These are phyloP conservation scores for Cladosporium oxysporum DNA, from an alignment of 2,329 filamentous ascomycete genomes.

Conservation along the genomic window DNA sequence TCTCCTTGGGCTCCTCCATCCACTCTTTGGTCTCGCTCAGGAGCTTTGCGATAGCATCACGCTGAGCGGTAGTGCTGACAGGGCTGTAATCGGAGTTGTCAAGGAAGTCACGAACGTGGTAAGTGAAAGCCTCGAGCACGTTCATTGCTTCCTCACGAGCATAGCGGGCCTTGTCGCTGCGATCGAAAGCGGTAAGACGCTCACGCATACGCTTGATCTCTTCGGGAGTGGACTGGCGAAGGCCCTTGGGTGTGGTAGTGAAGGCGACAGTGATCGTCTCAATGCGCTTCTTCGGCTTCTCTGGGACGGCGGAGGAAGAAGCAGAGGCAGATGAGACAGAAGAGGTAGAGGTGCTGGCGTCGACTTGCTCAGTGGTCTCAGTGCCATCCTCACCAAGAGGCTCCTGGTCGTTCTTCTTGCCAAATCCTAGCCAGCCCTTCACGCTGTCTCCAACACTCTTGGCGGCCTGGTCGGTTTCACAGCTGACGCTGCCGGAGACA, in stretches of 20 bases:
- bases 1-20: slow-evolving; percentile 74
- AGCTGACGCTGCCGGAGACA: slow-evolving; percentile 74
- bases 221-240: slow-evolving; percentile 60
- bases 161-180: slow-evolving; percentile 75
- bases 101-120: slow-evolving; percentile 80
- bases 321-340: slow-evolving; percentile 49
- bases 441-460: slow-evolving; percentile 87
- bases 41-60: slow-evolving; percentile 66
- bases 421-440: slow-evolving; percentile 94
- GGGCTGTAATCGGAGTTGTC: slow-evolving; percentile 73
- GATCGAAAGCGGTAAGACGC: slow-evolving; percentile 75
- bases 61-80: slow-evolving; percentile 68
- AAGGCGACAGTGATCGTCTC: slow-evolving; percentile 56
- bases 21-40: slow-evolving; percentile 76
- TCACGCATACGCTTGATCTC: slow-evolving; percentile 63
- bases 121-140: slow-evolving; percentile 90
- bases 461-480: slow-evolving; percentile 71
- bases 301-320: slow-evolving; percentile 43
- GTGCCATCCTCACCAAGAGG: slow-evolving; percentile 60
- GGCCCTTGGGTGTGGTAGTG: slow-evolving; percentile 48
- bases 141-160: slow-evolving; percentile 86
- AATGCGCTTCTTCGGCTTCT: slow-evolving; percentile 51
- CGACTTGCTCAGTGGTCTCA: slow-evolving; percentile 48
- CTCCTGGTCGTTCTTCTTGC: slow-evolving; percentile 83
- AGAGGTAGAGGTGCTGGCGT: slow-evolving; percentile 41